Conservation (phyloP, 345 rosid genomes). For the Citrus medica region DNA sequence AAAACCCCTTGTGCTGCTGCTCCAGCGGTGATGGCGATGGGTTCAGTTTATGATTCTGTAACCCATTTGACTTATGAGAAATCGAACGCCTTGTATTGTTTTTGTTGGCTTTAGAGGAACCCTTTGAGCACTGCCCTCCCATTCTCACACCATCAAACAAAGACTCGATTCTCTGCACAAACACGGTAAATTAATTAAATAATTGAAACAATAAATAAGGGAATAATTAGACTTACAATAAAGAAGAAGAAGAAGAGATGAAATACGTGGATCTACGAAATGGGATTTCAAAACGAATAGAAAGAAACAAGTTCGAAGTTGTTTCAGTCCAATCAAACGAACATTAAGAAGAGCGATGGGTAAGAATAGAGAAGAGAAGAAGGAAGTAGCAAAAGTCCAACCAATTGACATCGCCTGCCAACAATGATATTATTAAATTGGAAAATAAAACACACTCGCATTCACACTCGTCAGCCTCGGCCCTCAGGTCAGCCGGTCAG, state of each 20-base stretch:
- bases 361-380: not conserved
- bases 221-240: not conserved
- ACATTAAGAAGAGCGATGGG: not conserved
- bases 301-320: not conserved
- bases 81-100: not conserved
- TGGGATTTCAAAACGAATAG: not conserved
- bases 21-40: conserved; percentile 22
- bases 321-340: not conserved
- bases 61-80: not conserved
- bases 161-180: not conserved
- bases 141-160: not conserved
- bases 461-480: no score
- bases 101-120: not conserved
- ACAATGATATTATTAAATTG: not conserved
- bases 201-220: not conserved
- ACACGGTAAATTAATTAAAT: not conserved
- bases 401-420: not conserved
- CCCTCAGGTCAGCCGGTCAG: no score
- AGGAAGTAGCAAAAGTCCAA: not conserved
- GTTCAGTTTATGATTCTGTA: conserved; percentile 12
- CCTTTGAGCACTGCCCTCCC: not conserved
- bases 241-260: not conserved
- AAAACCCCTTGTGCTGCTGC: conserved; percentile 11
- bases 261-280: not conserved
- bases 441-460: not conserved